Evolutionary conservation across 2,329 filamentous ascomycete species (phyloP).

Genomic region (Claviceps humidiphila): DNA sequence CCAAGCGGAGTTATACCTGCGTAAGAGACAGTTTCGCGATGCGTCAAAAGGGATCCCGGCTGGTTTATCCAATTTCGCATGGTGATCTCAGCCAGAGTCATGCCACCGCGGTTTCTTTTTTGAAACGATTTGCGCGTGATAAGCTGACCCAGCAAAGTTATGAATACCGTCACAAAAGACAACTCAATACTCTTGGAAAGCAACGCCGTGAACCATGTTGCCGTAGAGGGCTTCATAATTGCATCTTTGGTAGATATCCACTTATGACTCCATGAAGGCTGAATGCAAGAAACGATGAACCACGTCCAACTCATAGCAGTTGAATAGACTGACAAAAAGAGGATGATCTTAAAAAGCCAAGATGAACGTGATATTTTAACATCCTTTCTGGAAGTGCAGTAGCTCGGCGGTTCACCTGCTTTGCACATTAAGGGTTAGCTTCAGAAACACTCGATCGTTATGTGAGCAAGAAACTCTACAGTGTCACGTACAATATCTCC

Average conservation of each 20-base stretch:
- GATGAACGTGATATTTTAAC: too few relatives aligned
- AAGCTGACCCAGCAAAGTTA: conserved; percentile 61
- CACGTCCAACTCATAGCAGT: conserved; percentile 54
- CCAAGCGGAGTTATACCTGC: conserved; percentile 53
- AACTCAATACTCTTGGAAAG: conserved; percentile 67
- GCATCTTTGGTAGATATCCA: conserved; percentile 34
- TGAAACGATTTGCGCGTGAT: conserved; percentile 56
- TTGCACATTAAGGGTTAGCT: neutral
- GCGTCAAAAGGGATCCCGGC: conserved; percentile 59
- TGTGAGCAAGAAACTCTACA: neutral
- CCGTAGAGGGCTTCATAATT: conserved; percentile 44
- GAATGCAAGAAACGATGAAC: conserved; percentile 44
- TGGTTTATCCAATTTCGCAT: conserved; percentile 67
- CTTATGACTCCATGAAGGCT: conserved; percentile 46
- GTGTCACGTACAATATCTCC: conserved; percentile 17
- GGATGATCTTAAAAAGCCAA: conserved; percentile 37
- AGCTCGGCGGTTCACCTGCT: conserved; percentile 16
- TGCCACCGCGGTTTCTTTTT: conserved; percentile 47
- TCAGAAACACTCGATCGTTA: too few relatives aligned
- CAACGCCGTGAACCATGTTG: conserved; percentile 53
- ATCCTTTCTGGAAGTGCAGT: conserved; percentile 16
- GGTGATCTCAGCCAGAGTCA: conserved; percentile 63
- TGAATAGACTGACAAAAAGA: conserved; percentile 45
- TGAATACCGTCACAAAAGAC: conserved; percentile 64
- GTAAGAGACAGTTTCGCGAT: conserved; percentile 51